A percentile compares a stretch with the other conserved stretches of the same genome.
Conservation (phyloP, 139 green algal genomes). For the Haematococcus sp. region DNA sequence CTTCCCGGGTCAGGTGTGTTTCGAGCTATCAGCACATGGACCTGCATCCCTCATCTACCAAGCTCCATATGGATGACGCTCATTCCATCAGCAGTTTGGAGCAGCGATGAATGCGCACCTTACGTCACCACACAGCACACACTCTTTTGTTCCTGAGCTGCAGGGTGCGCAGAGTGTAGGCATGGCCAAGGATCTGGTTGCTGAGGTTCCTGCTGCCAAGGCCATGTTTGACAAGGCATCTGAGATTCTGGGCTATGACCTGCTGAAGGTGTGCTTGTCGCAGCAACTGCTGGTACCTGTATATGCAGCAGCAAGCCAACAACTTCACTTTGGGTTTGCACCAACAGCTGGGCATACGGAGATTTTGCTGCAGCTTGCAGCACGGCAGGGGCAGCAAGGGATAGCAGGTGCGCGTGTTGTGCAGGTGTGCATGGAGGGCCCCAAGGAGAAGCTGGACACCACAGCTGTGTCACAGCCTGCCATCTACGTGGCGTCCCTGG, state of each 20-base stretch:
- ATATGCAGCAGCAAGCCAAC: no score
- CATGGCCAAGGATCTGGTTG: conserved; percentile 82
- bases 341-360: no score
- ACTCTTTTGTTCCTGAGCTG: no score
- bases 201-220: conserved; percentile 81
- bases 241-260: conserved; percentile 96
- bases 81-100: no score
- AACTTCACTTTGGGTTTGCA: no score
- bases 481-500: conserved; percentile 95
- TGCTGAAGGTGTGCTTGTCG: conserved; percentile 73
- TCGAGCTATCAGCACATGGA: neutral
- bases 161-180: conserved; percentile 67
- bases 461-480: conserved; percentile 94
- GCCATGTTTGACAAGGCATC: conserved; percentile 91
- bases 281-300: no score
- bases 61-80: no score
- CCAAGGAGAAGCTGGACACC: conserved; percentile 95
- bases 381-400: no score
- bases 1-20: conserved; percentile 87
- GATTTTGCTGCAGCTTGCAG: no score
- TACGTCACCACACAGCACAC: no score
- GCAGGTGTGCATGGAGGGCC: conserved; percentile 70
- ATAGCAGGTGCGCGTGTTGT: neutral
- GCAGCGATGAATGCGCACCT: no score
- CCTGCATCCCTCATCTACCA: neutral